These are phyloP conservation scores for Arthroderma uncinatum DNA, from an alignment of 2,329 filamentous ascomycete species.

Conservation along the genomic window DNA sequence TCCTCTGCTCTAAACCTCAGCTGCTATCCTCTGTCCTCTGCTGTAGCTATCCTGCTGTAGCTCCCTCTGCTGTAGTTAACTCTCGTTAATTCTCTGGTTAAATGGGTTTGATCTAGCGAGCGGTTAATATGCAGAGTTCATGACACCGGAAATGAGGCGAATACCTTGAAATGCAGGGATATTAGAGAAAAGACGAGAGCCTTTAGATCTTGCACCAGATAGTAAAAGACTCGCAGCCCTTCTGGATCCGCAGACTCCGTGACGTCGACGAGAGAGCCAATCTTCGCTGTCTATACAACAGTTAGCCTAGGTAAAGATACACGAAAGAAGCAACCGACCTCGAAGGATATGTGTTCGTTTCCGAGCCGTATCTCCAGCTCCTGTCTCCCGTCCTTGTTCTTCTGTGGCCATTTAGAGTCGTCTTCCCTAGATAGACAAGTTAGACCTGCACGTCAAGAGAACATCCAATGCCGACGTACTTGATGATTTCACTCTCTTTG, in stretches of 20 bases:
- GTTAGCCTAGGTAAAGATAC: not conserved
- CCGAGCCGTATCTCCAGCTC: constrained; percentile 91
- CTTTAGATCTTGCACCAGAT: constrained; percentile 93
- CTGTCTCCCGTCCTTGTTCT: constrained; percentile 97
- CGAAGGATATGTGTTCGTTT: constrained; percentile 94
- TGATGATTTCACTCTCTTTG: constrained; percentile 93
- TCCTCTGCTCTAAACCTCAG: no score
- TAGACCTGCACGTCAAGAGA: not conserved
- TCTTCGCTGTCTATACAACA: constrained; percentile 72
- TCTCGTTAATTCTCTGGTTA: constrained; percentile 24
- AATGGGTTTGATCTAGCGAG: constrained; percentile 40
- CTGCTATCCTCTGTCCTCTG: no score
- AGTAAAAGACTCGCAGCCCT: constrained; percentile 94
- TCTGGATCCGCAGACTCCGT: constrained; percentile 93
- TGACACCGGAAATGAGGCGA: constrained; percentile 3
- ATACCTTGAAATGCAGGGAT: constrained; percentile 87
- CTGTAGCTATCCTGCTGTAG: no score
- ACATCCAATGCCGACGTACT: constrained; percentile 46
- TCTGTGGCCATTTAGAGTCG: constrained; percentile 95
- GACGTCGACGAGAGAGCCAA: constrained; percentile 91
- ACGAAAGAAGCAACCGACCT: constrained; percentile 50
- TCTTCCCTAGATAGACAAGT: constrained; percentile 58
- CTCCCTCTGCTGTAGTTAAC: constrained; percentile 4
- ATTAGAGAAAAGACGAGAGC: constrained; percentile 94
- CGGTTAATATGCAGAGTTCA: not conserved